A percentile compares a stretch with the other conserved stretches of the same genome.
Conservation (phyloP, 768 basidiomycete genomes). For the Mycena galericulata region DNA sequence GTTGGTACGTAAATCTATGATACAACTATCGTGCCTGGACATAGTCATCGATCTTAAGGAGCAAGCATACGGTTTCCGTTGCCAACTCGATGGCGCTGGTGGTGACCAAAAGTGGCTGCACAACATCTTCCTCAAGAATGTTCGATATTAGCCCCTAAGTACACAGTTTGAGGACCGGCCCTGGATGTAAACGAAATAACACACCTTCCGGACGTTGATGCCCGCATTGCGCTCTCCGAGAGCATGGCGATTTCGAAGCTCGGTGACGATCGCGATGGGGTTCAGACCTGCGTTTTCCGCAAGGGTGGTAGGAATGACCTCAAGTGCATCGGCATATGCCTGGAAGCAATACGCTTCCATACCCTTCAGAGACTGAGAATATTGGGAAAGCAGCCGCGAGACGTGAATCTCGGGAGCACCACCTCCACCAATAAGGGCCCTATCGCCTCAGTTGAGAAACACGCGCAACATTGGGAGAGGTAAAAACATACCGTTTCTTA, state of each 20-base stretch:
- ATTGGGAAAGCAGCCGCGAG: constrained; percentile 89
- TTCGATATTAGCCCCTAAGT: constrained; percentile 93
- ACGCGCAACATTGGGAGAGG: background rate
- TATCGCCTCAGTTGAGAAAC: constrained; percentile 38
- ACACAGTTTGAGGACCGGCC: background rate
- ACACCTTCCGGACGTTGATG: constrained; percentile 96
- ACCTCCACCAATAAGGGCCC: constrained; percentile 95
- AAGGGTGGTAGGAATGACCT: constrained; percentile 96
- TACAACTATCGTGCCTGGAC: constrained; percentile 75
- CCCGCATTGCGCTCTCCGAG: constrained; percentile 95
- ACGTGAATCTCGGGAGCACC: constrained; percentile 99
- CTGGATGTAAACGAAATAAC: constrained; percentile 34
- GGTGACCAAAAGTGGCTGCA: constrained; percentile 94
- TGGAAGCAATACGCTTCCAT: constrained; percentile 99
- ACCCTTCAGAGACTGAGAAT: constrained; percentile 93
- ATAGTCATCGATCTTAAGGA: constrained; percentile 96
- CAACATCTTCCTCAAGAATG: constrained; percentile 96
- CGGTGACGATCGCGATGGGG: constrained; percentile 98
- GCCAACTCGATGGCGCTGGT: constrained; percentile 96
- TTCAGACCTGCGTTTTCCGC: constrained; percentile 99
- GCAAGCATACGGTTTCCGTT: constrained; percentile 96
- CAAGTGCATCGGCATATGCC: constrained; percentile 96
- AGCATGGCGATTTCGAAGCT: constrained; percentile 96
- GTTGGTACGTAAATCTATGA: background rate
- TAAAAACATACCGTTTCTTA: constrained; percentile 85